phyloP scores from a whole-genome alignment of 805 yeast species.

The Scheffersomyces spartinae region DNA sequence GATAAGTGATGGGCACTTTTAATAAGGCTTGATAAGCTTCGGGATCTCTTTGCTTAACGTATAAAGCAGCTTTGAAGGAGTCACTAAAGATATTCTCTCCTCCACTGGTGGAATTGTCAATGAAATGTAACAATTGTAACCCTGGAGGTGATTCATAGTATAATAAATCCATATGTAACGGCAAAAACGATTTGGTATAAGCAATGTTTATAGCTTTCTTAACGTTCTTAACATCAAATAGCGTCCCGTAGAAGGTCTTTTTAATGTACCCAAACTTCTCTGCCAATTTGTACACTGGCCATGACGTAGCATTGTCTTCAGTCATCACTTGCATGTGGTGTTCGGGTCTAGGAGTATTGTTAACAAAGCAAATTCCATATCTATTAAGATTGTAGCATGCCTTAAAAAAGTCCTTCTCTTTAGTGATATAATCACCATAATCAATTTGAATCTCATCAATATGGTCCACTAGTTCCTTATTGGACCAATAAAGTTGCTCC shows the following conservation, averaged over 20 bases:
- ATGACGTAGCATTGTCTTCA: slow-evolving; percentile 26
- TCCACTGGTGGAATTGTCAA: slow-evolving; percentile 42
- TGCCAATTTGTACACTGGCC: slow-evolving; percentile 33
- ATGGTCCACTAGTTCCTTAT: slow-evolving; percentile 9
- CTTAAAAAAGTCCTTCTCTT: slow-evolving; percentile 20
- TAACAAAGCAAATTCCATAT: slow-evolving; percentile 46
- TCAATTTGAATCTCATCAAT: slow-evolving; percentile 14
- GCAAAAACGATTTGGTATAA: slow-evolving; percentile 50
- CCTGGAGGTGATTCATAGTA: slow-evolving; percentile 81
- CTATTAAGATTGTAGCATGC: slow-evolving; percentile 36
- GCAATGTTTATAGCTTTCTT: slow-evolving; percentile 59
- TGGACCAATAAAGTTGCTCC: slow-evolving; percentile 29
- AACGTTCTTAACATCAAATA: slow-evolving; percentile 51
- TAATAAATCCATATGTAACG: slow-evolving; percentile 67
- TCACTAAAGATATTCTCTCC: slow-evolving; percentile 66
- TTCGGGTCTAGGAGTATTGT: slow-evolving; percentile 37
- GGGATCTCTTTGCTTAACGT: slow-evolving; percentile 44
- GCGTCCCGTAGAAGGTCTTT: slow-evolving; percentile 58
- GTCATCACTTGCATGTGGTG: slow-evolving; percentile 15
- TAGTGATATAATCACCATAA: slow-evolving; percentile 30
- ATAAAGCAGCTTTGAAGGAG: slow-evolving; percentile 51
- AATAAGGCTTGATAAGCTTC: slow-evolving; percentile 52
- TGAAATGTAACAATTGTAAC: slow-evolving; percentile 54
- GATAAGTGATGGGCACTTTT: slow-evolving; percentile 55
- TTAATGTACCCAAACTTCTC: slow-evolving; percentile 55